phyloP scores from a whole-genome alignment of 2,329 filamentous ascomycete genomes.

The Diaporthe capsici region DNA sequence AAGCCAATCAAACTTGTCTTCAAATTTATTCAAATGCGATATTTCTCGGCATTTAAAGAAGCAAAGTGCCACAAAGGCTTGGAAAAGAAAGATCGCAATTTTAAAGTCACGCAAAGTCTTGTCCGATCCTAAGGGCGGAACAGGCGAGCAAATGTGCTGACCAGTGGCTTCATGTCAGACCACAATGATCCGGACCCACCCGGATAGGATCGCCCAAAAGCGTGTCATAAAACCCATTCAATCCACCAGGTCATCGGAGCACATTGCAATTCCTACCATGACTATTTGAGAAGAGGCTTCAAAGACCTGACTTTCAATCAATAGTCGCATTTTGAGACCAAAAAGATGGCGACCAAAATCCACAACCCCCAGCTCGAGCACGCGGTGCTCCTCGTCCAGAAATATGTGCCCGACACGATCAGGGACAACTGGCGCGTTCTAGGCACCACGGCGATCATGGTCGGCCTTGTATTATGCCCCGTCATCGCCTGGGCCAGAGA shows the following conservation, averaged over 20 bases:
- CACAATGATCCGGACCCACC: slow-evolving; percentile 30
- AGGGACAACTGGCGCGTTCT: slow-evolving; percentile 38
- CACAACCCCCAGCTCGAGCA: slow-evolving; percentile 34
- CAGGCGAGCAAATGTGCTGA: slow-evolving; percentile 18
- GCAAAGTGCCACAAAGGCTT: background rate
- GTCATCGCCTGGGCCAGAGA: slow-evolving; percentile 45
- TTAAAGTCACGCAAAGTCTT: slow-evolving; percentile 24
- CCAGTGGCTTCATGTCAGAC: slow-evolving; percentile 37
- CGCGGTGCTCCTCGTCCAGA: slow-evolving; percentile 24
- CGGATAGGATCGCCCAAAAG: background rate
- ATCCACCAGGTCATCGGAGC: background rate
- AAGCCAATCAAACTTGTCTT: background rate
- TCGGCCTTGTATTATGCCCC: slow-evolving; percentile 32
- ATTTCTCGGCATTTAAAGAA: no score
- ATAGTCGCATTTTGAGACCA: no score
- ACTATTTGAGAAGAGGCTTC: no score
- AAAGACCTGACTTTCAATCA: background rate
- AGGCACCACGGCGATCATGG: slow-evolving; percentile 36
- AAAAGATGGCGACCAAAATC: slow-evolving; percentile 6
- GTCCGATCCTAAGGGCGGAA: slow-evolving; percentile 3
- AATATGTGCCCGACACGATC: slow-evolving; percentile 34
- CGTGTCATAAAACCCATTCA: background rate
- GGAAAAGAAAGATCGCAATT: background rate
- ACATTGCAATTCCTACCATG: background rate
- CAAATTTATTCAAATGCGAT: no score